phyloP scores from a whole-genome alignment of 2,329 filamentous ascomycete genomes.

The Diaporthe nobilis region DNA sequence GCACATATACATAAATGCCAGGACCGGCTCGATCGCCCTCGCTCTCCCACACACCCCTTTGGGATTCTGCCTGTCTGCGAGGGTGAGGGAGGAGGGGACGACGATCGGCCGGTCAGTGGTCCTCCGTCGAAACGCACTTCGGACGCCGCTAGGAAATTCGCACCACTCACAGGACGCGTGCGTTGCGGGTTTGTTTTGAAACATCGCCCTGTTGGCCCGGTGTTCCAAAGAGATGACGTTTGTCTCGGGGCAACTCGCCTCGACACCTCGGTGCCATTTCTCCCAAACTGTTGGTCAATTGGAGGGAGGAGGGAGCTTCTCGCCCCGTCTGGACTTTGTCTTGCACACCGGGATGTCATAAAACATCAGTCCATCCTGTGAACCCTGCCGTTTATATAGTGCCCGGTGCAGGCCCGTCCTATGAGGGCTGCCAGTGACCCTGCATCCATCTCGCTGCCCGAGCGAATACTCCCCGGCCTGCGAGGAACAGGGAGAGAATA shows the following conservation, averaged over 20 bases:
- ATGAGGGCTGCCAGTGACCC: not conserved
- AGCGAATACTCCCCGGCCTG: not conserved
- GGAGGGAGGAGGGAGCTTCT: not conserved
- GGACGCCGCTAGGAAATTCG: constrained; percentile 17
- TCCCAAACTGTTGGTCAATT: not conserved
- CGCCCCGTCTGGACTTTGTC: not conserved
- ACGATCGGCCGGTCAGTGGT: constrained; percentile 19
- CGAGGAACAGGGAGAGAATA: not conserved
- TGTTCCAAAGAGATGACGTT: constrained; percentile 32
- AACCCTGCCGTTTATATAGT: constrained; percentile 3
- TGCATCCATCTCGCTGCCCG: not conserved
- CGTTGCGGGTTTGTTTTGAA: constrained; percentile 31
- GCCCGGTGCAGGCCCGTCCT: not conserved
- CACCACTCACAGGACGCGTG: constrained; percentile 23
- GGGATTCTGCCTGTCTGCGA: not conserved
- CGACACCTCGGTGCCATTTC: not conserved
- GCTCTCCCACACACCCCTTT: not conserved
- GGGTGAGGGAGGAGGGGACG: not conserved
- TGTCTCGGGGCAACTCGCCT: constrained; percentile 14
- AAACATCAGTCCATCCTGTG: constrained; percentile 8
- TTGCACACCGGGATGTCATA: not conserved
- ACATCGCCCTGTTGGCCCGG: constrained; percentile 30
- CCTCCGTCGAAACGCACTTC: constrained; percentile 31
- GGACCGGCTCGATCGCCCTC: constrained; percentile 20
- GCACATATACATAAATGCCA: constrained; percentile 29